Conservation (phyloP, 345 rosid genomes). For the Eucalyptus curtisii region DNA sequence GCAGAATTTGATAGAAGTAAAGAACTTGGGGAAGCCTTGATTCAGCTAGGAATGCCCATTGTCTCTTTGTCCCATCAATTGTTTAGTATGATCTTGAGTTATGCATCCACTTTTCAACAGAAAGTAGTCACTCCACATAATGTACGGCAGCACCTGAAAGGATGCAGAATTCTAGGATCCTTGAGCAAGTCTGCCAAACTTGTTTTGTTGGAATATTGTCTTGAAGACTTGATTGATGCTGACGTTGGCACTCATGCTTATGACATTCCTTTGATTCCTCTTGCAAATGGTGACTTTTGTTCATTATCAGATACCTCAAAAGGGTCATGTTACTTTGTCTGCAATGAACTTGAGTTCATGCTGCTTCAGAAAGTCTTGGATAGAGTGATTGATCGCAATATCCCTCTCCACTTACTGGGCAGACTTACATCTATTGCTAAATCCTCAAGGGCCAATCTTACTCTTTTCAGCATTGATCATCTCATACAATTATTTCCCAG, state of each 20-base stretch:
- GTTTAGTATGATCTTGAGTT: slow-evolving; percentile 63
- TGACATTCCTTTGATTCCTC: slow-evolving; percentile 66
- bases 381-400: slow-evolving; percentile 55
- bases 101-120: slow-evolving; percentile 42
- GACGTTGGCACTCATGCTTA: slow-evolving; percentile 45
- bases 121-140: slow-evolving; percentile 82
- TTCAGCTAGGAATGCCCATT: slow-evolving; percentile 74
- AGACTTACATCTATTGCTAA: slow-evolving; percentile 67
- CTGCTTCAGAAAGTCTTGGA: slow-evolving; percentile 60
- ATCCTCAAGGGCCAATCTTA: slow-evolving; percentile 54
- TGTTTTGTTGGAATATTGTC: slow-evolving; percentile 81
- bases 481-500: slow-evolving; percentile 56
- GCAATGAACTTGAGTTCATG: slow-evolving; percentile 61
- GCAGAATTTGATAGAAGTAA: slow-evolving; percentile 53
- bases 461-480: slow-evolving; percentile 33
- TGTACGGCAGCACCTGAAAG: slow-evolving; percentile 62
- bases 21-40: slow-evolving; percentile 67
- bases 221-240: slow-evolving; percentile 81
- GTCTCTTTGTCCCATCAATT: slow-evolving; percentile 61
- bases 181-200: slow-evolving; percentile 54
- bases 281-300: slow-evolving; percentile 82
- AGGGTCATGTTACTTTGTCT: slow-evolving; percentile 51
- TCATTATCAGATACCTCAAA: slow-evolving; percentile 36
- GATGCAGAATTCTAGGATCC: slow-evolving; percentile 29
- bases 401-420: slow-evolving; percentile 37